Base-by-base conservation (phyloP, 1,139 yeast genomes). In the Suhomyces taliae region DNA sequence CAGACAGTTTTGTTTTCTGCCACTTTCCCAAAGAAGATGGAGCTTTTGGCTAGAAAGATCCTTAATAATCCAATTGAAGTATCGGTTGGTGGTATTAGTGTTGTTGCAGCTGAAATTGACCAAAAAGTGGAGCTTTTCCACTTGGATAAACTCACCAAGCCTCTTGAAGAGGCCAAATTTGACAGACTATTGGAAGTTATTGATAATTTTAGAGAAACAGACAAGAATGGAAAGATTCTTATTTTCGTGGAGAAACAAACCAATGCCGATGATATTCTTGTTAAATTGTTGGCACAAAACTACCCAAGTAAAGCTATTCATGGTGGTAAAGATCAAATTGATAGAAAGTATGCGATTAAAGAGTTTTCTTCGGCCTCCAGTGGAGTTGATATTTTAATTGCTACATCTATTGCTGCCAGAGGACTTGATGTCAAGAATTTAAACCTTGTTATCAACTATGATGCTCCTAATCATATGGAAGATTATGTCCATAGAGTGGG, bases 401-500 rank as follows among this genome's bases (percentile, higher is more conserved):
- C 98, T 7, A 95, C 99, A 0, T 93, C 97, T 1, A 87, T 93
- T 24, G 91, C 97, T 2, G 96, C 99, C 0, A 74, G 99, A 53
- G 99, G 99, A 0, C 69, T 93, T 32, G 98, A 93, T 66, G 97
- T 95, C 10, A 87, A 89, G 47, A 87, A 85, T 31, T 76, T 93
- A 34, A 83, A 83, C 47, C 66, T 90, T 39, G 98, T 93, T 2
- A 73, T 93, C 8, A 88, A 93, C 55, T 93, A 81, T 61, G 97
- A 93, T 62, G 85, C 97, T 0, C 96, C 97, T 0, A 87, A 79
- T 53, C 96, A 93, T 53, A 79, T 91, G 78, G 98, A 95, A 53
- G 99, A 95, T 62, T 93, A 93, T 60, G 95, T 95, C 7, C 99
- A 93, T 66, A 76, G 99, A 29, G 96, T 91, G 0, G 99, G 99